Base-by-base conservation (phyloP, 371 early-diverging fungal species). In the Coemansia sp. region DNA sequence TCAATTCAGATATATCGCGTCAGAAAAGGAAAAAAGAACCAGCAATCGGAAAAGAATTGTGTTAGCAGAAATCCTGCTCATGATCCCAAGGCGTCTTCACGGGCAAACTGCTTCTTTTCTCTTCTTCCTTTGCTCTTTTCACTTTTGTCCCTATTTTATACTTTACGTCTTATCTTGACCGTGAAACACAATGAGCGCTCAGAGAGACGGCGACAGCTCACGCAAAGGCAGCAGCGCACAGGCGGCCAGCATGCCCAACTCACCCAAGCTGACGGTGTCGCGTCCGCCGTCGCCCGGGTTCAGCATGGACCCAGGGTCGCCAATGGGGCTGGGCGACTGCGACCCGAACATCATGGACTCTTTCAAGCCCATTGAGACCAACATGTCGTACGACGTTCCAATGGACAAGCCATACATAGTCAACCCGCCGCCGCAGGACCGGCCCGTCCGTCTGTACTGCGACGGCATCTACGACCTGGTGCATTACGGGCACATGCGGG, bases 401-500 rank as follows among this genome's bases (percentile, higher is more conserved):
- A 64, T 64, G 0, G 71, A 59, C 75, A 66, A 61, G 60, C 64
- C 60, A 26, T 81, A 78, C 68, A 63, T 10, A 50, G 72, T 81
- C 21, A 81, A 81, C 59, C 48, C 67, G 69, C 90, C 93, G 51
- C 92, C 91, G 16, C 80, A 71, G 14, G 91, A 84, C 69, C 85
- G 92, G 40, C 89, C 91, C 11, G 88, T 93, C 31, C 86, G 95
- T 50, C 85, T 95, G 60, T 95, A 95, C 78, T 92, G 91, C 75
- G 95, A 95, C 80, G 95, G 95, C 39, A 93, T 98, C 67, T 96
- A 91, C 75, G 97, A 98, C 81, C 80, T 95, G 74, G 94, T 96
- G 81, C 98, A 96, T 81, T 94, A 91, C 77, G 97, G 98, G 2
- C 97, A 98, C 72, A 92, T 95, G 47, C 87, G 92, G 56, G 90